Percentiles rank a stretch among this genome's conserved stretches.
Conservation (phyloP, 2,329 filamentous ascomycete genomes). For the Zymoseptoria crescenta region DNA sequence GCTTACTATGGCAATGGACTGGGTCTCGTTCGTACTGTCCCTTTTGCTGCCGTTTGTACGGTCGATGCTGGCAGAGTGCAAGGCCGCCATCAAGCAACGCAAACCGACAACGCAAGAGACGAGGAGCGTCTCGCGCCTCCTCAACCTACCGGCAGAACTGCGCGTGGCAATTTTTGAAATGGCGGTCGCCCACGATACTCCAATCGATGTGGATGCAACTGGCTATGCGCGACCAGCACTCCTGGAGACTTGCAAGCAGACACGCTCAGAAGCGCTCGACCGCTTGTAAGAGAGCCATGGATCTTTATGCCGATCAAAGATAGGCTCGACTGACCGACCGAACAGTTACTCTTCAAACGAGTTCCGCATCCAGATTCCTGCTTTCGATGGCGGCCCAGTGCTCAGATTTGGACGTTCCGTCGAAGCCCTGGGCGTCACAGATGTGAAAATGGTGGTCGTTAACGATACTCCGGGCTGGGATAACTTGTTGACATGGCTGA, state of each 20-base stretch:
- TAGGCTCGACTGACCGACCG: background rate
- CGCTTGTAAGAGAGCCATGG: background rate
- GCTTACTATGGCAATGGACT: too few relatives aligned
- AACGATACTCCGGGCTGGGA: background rate
- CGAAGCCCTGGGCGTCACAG: background rate
- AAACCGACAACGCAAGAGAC: too few relatives aligned
- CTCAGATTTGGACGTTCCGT: background rate
- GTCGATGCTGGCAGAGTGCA: too few relatives aligned
- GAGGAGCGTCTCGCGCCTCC: too few relatives aligned
- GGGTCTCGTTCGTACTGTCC: too few relatives aligned
- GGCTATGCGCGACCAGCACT: constrained; percentile 2
- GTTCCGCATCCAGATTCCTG: too few relatives aligned
- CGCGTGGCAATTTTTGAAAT: too few relatives aligned
- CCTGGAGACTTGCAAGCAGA: constrained; percentile 4
- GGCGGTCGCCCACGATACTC: background rate
- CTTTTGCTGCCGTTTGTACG: too few relatives aligned
- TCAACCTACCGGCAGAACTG: too few relatives aligned
- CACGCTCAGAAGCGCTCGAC: constrained; percentile 7
- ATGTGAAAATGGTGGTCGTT: background rate
- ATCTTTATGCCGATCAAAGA: background rate
- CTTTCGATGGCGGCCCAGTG: background rate
- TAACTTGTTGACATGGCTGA: background rate
- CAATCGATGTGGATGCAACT: background rate
- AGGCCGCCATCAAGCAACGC: too few relatives aligned
- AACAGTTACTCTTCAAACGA: too few relatives aligned